phyloP scores from a whole-genome alignment of 345 rosid species.

The Populus alba region DNA sequence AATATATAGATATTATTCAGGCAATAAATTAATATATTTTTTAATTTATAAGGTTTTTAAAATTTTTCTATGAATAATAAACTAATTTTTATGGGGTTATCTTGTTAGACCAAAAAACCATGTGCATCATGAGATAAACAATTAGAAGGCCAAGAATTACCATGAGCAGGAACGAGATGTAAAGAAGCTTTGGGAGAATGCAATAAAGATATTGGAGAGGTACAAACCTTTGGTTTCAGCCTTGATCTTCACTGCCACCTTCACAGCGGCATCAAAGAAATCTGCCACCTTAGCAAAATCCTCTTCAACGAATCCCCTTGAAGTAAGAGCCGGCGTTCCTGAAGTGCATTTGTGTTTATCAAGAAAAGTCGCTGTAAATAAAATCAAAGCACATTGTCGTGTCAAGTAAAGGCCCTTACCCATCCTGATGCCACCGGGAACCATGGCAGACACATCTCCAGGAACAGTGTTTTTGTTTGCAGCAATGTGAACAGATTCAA shows the following conservation, averaged over 20 bases:
- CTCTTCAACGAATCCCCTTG: conserved; percentile 86
- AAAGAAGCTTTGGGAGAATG: not conserved
- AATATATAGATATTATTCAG: no score
- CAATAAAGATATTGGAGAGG: conserved; percentile 1
- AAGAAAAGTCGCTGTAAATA: conserved; percentile 1
- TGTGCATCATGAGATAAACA: no score
- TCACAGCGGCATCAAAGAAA: conserved; percentile 77
- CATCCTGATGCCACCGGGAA: conserved; percentile 99
- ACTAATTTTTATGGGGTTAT: no score
- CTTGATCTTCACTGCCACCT: conserved; percentile 81
- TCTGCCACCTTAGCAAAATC: conserved; percentile 92
- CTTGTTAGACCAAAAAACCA: no score
- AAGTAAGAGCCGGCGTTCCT: conserved; percentile 98
- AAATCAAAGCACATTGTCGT: not conserved
- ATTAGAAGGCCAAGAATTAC: not conserved
- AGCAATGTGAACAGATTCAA: conserved; percentile 97
- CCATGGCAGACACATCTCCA: conserved; percentile 99
- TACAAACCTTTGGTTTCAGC: conserved; percentile 70
- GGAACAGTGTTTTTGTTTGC: conserved; percentile 99
- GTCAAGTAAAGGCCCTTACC: conserved; percentile 44
- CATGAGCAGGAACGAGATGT: not conserved
- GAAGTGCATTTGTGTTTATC: conserved; percentile 22
- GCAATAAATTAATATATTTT: no score
- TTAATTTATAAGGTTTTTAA: no score
- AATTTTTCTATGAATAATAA: no score